Conservation (phyloP, 2,329 filamentous ascomycete genomes). For the Fusarium euwallaceae region DNA sequence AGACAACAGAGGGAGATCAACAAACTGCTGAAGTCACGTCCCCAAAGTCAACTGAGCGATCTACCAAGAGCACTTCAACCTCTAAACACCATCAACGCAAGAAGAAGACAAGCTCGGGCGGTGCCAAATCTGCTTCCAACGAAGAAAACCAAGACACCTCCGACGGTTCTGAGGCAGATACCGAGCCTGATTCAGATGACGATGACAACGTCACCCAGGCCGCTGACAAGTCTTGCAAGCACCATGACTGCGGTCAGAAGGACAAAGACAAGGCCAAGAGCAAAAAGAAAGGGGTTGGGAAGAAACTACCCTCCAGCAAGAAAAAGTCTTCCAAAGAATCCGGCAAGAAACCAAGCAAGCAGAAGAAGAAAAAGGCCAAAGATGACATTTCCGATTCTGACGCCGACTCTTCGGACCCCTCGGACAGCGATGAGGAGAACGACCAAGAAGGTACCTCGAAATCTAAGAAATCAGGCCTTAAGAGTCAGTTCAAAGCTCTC, state of each 20-base stretch:
- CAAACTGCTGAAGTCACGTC: constrained; percentile 15
- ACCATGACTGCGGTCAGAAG: constrained; percentile 17
- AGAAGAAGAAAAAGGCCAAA: constrained; percentile 19
- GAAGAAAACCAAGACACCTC: constrained; percentile 29
- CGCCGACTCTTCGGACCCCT: constrained; percentile 43
- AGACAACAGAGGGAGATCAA: constrained; percentile 23
- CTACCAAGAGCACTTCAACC: constrained; percentile 11
- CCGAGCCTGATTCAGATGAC: constrained; percentile 34
- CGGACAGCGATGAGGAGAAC: constrained; percentile 31
- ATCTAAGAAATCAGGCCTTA: constrained; percentile 35
- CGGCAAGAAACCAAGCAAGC: constrained; percentile 20
- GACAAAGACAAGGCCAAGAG: constrained; percentile 26
- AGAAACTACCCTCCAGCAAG: constrained; percentile 19
- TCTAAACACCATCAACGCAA: constrained; percentile 32
- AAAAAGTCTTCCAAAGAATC: constrained; percentile 19
- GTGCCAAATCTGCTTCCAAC: neutral
- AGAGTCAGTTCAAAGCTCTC: constrained; percentile 49
- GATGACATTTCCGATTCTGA: constrained; percentile 20
- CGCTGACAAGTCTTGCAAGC: constrained; percentile 23
- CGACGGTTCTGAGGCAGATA: constrained; percentile 18
- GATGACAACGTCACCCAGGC: constrained; percentile 22
- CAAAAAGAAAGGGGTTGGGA: constrained; percentile 12
- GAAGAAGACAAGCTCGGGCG: constrained; percentile 26
- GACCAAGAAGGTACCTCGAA: constrained; percentile 27
- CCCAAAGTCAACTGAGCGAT: constrained; percentile 19